Percentiles rank a stretch among this genome's conserved stretches.
These are phyloP conservation scores for Microdochium nivale DNA, from an alignment of 2,329 filamentous ascomycete genomes.

Conservation along the genomic window DNA sequence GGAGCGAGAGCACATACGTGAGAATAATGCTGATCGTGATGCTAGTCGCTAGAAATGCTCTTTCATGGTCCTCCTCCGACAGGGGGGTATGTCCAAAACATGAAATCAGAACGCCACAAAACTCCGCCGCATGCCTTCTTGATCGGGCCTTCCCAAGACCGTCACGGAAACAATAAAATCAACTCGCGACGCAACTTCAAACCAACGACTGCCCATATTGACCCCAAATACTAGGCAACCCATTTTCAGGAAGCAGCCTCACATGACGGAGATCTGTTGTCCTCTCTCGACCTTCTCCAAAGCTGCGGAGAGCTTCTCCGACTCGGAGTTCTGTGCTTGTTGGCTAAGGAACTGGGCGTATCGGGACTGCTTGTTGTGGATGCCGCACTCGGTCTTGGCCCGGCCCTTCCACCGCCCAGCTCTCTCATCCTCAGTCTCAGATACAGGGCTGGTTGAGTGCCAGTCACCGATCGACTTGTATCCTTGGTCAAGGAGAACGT, in stretches of 20 bases:
- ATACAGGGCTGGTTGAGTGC: conserved; percentile 90
- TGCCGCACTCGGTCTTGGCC: conserved; percentile 93
- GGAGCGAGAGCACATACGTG: not conserved
- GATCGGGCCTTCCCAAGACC: not conserved
- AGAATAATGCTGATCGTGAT: not conserved
- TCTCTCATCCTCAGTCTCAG: conserved; percentile 88
- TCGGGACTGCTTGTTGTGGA: conserved; percentile 94
- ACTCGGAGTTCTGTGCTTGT: conserved; percentile 46
- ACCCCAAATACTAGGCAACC: no score
- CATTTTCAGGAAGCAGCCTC: not conserved
- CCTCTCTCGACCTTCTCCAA: conserved; percentile 12
- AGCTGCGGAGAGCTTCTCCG: conserved; percentile 11
- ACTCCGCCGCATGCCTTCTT: not conserved
- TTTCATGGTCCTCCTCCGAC: no score
- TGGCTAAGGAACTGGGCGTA: conserved; percentile 81
- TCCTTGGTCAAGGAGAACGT: conserved; percentile 80
- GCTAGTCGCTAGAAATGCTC: not conserved
- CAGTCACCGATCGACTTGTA: conserved; percentile 98
- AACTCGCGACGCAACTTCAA: not conserved
- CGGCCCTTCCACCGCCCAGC: conserved; percentile 96
- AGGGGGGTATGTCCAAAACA: not conserved
- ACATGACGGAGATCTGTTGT: conserved; percentile 1
- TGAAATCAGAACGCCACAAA: not conserved
- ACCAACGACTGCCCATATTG: not conserved
- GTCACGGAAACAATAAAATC: not conserved